Percentiles rank a stretch among this genome's conserved stretches.
These are phyloP conservation scores for Cubamyces sp. DNA, from an alignment of 768 basidiomycete species.

Conservation along the genomic window DNA sequence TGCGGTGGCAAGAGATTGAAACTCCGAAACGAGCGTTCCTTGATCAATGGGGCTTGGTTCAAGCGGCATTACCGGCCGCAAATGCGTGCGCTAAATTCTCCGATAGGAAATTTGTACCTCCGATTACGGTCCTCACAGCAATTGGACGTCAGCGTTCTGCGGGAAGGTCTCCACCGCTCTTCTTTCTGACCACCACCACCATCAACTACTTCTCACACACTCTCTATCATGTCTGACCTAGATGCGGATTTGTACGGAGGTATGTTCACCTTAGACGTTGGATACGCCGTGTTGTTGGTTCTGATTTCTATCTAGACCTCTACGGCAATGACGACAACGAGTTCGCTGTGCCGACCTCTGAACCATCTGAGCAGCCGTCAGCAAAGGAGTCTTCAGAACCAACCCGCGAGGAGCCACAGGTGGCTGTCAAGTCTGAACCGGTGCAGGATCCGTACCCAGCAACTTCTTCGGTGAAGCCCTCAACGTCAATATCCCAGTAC, in stretches of 20 bases:
- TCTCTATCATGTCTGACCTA: constrained; percentile 69
- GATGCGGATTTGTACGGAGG: constrained; percentile 92
- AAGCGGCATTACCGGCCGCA: neutral
- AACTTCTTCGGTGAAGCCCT: constrained; percentile 14
- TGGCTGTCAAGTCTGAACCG: neutral
- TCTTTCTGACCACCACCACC: constrained; percentile 24
- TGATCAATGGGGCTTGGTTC: neutral
- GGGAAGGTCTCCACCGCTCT: constrained; percentile 8
- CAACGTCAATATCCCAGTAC: constrained; percentile 10
- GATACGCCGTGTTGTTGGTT: neutral
- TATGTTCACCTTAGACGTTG: constrained; percentile 39
- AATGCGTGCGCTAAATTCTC: neutral
- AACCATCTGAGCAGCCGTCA: constrained; percentile 38
- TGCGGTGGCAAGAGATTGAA: constrained; percentile 3
- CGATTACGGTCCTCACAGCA: constrained; percentile 1
- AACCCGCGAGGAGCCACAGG: neutral
- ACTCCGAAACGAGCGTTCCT: constrained; percentile 10
- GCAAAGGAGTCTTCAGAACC: constrained; percentile 27
- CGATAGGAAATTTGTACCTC: neutral
- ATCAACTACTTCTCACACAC: constrained; percentile 55
- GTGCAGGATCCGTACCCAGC: constrained; percentile 5
- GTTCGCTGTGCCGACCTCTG: constrained; percentile 52
- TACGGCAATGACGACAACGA: constrained; percentile 68
- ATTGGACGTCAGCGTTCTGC: constrained; percentile 14
- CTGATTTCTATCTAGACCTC: constrained; percentile 52